phyloP scores from a whole-genome alignment of 1,284 basidiomycete species.

The Rugiboletus extremiorientalis region DNA sequence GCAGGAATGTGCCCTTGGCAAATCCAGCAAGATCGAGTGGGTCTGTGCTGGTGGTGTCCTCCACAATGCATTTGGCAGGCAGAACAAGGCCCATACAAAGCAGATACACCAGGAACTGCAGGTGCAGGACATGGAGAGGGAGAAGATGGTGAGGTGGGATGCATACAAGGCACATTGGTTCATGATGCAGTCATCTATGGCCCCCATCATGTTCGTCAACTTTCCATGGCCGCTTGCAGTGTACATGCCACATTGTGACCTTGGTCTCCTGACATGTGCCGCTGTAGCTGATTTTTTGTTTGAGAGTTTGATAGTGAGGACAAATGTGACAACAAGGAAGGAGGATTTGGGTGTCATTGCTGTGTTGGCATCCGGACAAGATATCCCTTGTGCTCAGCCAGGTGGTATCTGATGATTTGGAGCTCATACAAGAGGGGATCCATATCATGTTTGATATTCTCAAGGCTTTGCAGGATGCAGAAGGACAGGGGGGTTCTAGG shows the following conservation, averaged over 20 bases:
- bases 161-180: slow-evolving; percentile 52
- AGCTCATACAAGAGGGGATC: slow-evolving; percentile 45
- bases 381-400: slow-evolving; percentile 50
- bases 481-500: slow-evolving; percentile 18
- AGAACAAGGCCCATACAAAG: slow-evolving; percentile 49
- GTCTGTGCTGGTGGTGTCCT: slow-evolving; percentile 57
- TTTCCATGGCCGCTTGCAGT: slow-evolving; percentile 60
- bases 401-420: slow-evolving; percentile 51
- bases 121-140: slow-evolving; percentile 23
- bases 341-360: slow-evolving; percentile 57
- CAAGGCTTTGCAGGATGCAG: slow-evolving; percentile 29
- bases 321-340: slow-evolving; percentile 43
- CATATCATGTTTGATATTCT: slow-evolving; percentile 31
- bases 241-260: slow-evolving; percentile 29
- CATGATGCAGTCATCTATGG: slow-evolving; percentile 28
- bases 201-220: slow-evolving; percentile 40
- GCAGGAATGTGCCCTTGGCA: slow-evolving; percentile 32
- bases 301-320: slow-evolving; percentile 44
- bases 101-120: slow-evolving; percentile 26
- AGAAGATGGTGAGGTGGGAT: slow-evolving; percentile 41
- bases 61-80: slow-evolving; percentile 47
- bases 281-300: slow-evolving; percentile 55
- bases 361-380: slow-evolving; percentile 78
- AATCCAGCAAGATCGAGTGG: slow-evolving; percentile 55
- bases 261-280: slow-evolving; percentile 38